These are phyloP conservation scores for Exophiala spinifera DNA, from an alignment of 2,329 filamentous ascomycete genomes.

Conservation along the genomic window DNA sequence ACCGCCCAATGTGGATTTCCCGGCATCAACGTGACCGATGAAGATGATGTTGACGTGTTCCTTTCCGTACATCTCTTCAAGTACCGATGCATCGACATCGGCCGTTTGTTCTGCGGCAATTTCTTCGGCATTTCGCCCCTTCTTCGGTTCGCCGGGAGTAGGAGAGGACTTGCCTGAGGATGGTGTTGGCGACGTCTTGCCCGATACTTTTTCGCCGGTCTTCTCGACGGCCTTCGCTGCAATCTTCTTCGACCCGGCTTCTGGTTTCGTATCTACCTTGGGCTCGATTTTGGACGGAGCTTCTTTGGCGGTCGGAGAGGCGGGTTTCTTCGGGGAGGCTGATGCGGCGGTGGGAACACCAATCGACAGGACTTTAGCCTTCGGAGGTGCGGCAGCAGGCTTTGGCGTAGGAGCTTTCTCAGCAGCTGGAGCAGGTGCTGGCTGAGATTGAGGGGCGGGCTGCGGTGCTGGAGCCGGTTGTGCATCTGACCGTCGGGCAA, in stretches of 20 bases:
- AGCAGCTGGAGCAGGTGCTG: constrained; percentile 35
- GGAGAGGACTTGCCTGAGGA: constrained; percentile 84
- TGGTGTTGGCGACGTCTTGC: constrained; percentile 75
- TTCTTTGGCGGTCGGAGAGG: constrained; percentile 56
- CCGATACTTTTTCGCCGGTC: constrained; percentile 68
- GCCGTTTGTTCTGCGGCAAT: constrained; percentile 79
- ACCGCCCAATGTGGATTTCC: constrained; percentile 93
- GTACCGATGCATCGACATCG: constrained; percentile 75
- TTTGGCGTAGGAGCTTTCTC: constrained; percentile 34
- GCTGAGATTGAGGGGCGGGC: constrained; percentile 50
- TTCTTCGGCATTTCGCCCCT: constrained; percentile 70
- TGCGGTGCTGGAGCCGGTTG: constrained; percentile 45
- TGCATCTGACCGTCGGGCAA: constrained; percentile 43
- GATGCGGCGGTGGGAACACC: constrained; percentile 48
- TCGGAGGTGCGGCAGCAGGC: constrained; percentile 38
- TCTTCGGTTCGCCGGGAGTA: constrained; percentile 58
- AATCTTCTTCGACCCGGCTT: constrained; percentile 74
- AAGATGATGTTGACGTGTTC: constrained; percentile 92
- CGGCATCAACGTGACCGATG: constrained; percentile 96
- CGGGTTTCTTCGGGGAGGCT: constrained; percentile 39
- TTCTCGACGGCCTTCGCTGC: constrained; percentile 91
- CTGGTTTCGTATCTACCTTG: constrained; percentile 51
- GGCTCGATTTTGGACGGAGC: constrained; percentile 41
- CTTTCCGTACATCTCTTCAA: constrained; percentile 93
- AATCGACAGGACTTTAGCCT: constrained; percentile 71